Evolutionary conservation across 768 basidiomycete genomes (phyloP).

Genomic region (Suillus variegatus): DNA sequence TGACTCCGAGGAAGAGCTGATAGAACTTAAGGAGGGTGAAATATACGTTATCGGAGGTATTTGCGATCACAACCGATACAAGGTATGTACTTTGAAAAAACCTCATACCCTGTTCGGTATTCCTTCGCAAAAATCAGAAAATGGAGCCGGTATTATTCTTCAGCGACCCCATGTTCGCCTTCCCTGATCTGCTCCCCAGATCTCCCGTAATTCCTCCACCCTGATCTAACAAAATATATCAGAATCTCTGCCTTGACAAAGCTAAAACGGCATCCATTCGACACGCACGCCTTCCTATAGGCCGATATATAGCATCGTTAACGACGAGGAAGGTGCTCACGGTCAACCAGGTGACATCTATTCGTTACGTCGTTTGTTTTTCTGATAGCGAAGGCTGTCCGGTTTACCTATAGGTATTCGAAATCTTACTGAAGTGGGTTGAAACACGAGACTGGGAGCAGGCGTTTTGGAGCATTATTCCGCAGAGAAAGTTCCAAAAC

Average conservation of each 20-base stretch:
- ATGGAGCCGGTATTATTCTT: not conserved
- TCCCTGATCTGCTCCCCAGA: not conserved
- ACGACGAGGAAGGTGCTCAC: conserved; percentile 94
- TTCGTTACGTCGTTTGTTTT: conserved; percentile 6
- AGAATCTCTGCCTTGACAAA: conserved; percentile 91
- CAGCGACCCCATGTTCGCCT: not conserved
- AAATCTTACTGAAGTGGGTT: conserved; percentile 90
- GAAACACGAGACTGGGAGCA: conserved; percentile 83
- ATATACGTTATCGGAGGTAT: conserved; percentile 96
- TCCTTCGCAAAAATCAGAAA: not conserved
- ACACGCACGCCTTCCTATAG: conserved; percentile 92
- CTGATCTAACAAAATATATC: conserved; percentile 20
- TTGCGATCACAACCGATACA: conserved; percentile 95
- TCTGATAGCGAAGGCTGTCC: conserved; percentile 1
- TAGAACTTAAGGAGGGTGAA: conserved; percentile 79
- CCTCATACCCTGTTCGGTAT: not conserved
- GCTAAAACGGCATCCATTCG: conserved; percentile 72
- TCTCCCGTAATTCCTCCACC: conserved; percentile 8
- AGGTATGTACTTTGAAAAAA: conserved; percentile 47
- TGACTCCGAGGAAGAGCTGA: conserved; percentile 84
- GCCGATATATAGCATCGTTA: conserved; percentile 82
- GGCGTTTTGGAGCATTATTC: conserved; percentile 88
- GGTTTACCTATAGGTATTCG: conserved; percentile 57
- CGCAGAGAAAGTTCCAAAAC: conserved; percentile 81
- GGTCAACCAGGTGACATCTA: conserved; percentile 75